These are phyloP conservation scores for Verticillium zaregamsianum DNA, from an alignment of 2,329 filamentous ascomycete species.

Conservation along the genomic window DNA sequence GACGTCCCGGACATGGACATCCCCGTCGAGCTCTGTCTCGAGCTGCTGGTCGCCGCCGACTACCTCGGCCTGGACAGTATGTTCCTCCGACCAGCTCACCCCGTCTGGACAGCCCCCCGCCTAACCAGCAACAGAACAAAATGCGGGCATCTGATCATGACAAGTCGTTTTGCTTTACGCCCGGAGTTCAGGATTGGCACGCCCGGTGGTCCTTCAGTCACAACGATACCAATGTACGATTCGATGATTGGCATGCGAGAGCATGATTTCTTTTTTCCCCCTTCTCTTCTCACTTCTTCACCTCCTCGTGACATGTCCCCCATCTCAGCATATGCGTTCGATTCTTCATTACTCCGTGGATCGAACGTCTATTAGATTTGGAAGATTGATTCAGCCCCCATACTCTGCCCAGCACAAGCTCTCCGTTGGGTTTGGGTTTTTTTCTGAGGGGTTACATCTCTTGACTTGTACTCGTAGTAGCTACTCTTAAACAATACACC, in stretches of 20 bases:
- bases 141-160: conserved; percentile 7
- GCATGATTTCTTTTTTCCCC: neutral
- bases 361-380: conserved; percentile 51
- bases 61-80: conserved; percentile 66
- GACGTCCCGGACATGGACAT: conserved; percentile 80
- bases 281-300: neutral
- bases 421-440: conserved; percentile 40
- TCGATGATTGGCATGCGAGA: conserved; percentile 5
- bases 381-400: conserved; percentile 44
- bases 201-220: neutral
- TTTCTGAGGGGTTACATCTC: conserved; percentile 41
- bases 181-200: conserved; percentile 6
- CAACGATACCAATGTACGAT: conserved; percentile 8
- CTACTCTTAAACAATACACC: neutral
- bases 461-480: neutral
- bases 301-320: conserved; percentile 12
- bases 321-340: conserved; percentile 54
- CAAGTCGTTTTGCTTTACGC: conserved; percentile 22
- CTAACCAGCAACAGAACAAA: conserved; percentile 11
- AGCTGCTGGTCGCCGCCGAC: conserved; percentile 73
- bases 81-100: conserved; percentile 15
- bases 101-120: neutral
- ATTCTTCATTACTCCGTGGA: conserved; percentile 43
- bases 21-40: conserved; percentile 72
- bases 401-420: conserved; percentile 45